Conservation (phyloP, 139 green algal species). For the Chlorella sp. region DNA sequence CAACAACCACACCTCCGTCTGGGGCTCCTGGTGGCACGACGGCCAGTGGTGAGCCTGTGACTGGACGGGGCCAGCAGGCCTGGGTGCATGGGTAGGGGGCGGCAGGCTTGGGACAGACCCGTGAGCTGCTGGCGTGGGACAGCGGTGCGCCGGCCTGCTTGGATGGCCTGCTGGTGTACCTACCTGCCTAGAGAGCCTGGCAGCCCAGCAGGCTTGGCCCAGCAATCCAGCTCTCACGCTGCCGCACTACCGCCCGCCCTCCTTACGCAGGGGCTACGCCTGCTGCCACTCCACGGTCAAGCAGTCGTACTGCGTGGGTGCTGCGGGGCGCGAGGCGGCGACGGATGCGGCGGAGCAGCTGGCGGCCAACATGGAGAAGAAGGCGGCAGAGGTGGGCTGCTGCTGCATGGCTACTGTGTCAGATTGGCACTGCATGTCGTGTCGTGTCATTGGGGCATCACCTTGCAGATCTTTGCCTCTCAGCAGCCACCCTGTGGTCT, state of each 20-base stretch:
- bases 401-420: too few species aligned
- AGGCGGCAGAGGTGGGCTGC: constrained; percentile 31
- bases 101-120: too few species aligned
- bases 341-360: constrained; percentile 60
- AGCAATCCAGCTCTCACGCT: not conserved
- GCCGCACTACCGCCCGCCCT: not conserved
- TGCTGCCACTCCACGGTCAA: constrained; percentile 90
- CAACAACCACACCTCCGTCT: constrained; percentile 96
- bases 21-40: constrained; percentile 93
- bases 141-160: not conserved
- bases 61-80: too few species aligned
- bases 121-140: not conserved
- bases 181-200: too few species aligned
- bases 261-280: constrained; percentile 74
- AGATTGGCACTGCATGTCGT: too few species aligned
- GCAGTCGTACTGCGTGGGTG: constrained; percentile 94
- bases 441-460: too few species aligned
- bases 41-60: constrained; percentile 77
- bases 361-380: constrained; percentile 67
- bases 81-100: too few species aligned
- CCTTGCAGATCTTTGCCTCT: too few species aligned
- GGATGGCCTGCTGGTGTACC: not conserved
- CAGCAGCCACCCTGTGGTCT: too few species aligned
- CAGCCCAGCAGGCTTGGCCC: too few species aligned
- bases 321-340: constrained; percentile 49